These are phyloP conservation scores for Hirschioporus abietinus DNA, from an alignment of 768 basidiomycete species.

Conservation along the genomic window DNA sequence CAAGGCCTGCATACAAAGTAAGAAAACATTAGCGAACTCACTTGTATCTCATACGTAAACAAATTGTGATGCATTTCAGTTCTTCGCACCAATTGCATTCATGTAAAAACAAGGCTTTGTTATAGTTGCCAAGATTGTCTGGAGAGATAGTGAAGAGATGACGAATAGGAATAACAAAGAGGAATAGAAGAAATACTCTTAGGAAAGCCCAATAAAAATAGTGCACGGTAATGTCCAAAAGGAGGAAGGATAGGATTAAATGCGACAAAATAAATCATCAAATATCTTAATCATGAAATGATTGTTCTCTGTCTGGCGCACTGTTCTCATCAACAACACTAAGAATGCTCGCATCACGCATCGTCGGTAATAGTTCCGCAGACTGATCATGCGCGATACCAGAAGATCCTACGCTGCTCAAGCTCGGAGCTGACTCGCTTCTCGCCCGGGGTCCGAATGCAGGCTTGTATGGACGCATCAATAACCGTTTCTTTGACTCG, in stretches of 20 bases:
- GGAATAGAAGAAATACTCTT: background rate
- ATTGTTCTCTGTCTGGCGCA: background rate
- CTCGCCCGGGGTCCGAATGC: background rate
- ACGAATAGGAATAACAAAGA: background rate
- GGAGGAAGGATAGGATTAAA: background rate
- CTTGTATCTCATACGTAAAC: background rate
- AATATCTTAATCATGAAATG: background rate
- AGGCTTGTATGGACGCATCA: background rate
- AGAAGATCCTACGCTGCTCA: background rate
- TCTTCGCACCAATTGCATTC: background rate
- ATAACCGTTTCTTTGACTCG: background rate
- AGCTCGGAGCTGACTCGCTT: background rate
- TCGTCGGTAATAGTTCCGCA: background rate
- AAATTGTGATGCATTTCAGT: background rate
- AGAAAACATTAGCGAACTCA: background rate
- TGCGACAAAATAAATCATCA: background rate
- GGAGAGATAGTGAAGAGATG: too few relatives aligned
- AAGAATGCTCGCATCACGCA: background rate
- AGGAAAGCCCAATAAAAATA: background rate
- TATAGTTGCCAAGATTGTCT: background rate
- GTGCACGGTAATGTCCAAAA: background rate
- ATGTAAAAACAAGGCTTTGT: background rate
- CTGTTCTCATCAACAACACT: background rate
- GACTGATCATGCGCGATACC: background rate
- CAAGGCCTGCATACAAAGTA: conserved; percentile 21